Percentiles rank a stretch among this genome's conserved stretches.
Conservation (phyloP, 2,329 filamentous ascomycete genomes). For the Escovopsis weberi region DNA sequence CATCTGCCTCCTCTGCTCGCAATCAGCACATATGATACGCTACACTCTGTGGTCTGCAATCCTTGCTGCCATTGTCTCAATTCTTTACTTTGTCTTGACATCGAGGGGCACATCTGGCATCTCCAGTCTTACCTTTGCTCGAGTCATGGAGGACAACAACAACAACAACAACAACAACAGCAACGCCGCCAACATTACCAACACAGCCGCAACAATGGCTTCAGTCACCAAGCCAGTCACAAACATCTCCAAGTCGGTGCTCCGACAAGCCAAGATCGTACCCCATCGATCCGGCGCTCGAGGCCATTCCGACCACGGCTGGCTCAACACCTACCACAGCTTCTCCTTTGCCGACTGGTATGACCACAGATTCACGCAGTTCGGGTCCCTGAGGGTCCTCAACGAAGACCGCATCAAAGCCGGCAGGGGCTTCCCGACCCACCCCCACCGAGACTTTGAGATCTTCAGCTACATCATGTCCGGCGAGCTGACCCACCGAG, state of each 20-base stretch:
- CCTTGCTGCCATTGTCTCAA: slow-evolving; percentile 24
- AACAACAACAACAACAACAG: slow-evolving; percentile 5
- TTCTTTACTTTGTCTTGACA: slow-evolving; percentile 18
- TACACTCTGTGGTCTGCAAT: slow-evolving; percentile 18
- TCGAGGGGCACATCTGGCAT: slow-evolving; percentile 7
- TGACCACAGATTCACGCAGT: slow-evolving; percentile 51
- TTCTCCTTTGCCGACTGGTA: slow-evolving; percentile 68
- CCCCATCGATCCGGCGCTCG: slow-evolving; percentile 58
- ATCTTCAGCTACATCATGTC: slow-evolving; percentile 82
- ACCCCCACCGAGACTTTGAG: slow-evolving; percentile 74
- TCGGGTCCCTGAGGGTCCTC: slow-evolving; percentile 67
- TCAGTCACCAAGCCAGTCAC: slow-evolving; percentile 23
- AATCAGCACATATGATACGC: slow-evolving; percentile 25
- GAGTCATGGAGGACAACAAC: slow-evolving; percentile 6
- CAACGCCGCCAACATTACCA: slow-evolving; percentile 5
- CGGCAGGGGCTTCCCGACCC: slow-evolving; percentile 66
- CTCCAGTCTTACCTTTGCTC: slow-evolving; percentile 5
- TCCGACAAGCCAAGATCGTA: slow-evolving; percentile 55
- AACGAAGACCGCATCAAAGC: slow-evolving; percentile 76
- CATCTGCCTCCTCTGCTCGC: slow-evolving; percentile 13
- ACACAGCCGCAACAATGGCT: no score
- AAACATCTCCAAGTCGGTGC: slow-evolving; percentile 44
- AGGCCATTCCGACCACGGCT: slow-evolving; percentile 70
- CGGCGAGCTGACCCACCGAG: slow-evolving; percentile 76
- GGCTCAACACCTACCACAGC: slow-evolving; percentile 77